Conservation (phyloP, 371 early-diverging fungal genomes). For the Mortierella sp. region DNA sequence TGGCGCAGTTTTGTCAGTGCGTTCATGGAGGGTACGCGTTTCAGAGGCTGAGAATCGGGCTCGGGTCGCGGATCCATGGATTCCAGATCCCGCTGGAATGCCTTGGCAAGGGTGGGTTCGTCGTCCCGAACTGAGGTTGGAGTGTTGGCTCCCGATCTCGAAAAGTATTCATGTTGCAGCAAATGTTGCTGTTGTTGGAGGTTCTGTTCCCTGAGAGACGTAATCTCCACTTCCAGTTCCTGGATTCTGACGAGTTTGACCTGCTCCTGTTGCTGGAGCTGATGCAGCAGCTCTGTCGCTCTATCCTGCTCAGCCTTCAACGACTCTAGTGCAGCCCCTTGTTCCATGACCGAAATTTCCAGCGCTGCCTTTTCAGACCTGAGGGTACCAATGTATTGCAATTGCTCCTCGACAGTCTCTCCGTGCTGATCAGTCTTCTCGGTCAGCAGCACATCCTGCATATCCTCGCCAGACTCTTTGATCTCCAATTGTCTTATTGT, state of each 20-base stretch:
- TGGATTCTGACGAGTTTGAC: constrained; percentile 1
- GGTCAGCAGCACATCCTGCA: neutral
- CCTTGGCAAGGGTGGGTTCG: neutral
- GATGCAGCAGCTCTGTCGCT: constrained; percentile 43
- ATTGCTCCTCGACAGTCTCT: constrained; percentile 13
- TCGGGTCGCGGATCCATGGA: neutral
- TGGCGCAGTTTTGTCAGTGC: constrained; percentile 24
- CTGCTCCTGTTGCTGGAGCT: constrained; percentile 18
- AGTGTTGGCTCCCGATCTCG: neutral
- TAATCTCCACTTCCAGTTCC: constrained; percentile 10
- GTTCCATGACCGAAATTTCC: neutral
- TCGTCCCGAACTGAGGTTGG: neutral
- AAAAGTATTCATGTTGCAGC: constrained; percentile 3
- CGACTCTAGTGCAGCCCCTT: neutral
- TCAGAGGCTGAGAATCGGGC: neutral
- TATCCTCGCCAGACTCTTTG: neutral
- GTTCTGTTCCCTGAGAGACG: neutral
- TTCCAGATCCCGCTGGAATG: neutral
- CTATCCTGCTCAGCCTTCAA: constrained; percentile 23
- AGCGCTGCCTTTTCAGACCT: constrained; percentile 1
- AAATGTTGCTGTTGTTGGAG: neutral
- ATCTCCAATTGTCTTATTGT: constrained; percentile 7
- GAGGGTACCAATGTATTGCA: constrained; percentile 22
- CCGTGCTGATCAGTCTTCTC: neutral
- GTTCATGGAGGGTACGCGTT: constrained; percentile 14